Percentiles rank a stretch among this genome's conserved stretches.
These are phyloP conservation scores for Teratosphaeria viscida DNA, from an alignment of 2,329 filamentous ascomycete species.

Conservation along the genomic window DNA sequence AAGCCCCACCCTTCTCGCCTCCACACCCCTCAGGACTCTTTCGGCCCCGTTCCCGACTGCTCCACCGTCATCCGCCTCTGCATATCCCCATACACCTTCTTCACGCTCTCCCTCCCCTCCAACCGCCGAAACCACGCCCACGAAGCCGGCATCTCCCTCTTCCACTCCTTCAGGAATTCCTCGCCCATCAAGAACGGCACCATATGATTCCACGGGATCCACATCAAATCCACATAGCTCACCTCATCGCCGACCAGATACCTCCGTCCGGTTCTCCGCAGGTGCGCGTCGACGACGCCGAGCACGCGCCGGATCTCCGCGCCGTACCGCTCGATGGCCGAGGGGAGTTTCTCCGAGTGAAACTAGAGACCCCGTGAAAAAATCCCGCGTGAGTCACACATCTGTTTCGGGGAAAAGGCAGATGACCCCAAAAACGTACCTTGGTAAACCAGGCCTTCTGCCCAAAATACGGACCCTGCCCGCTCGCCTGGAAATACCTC, in stretches of 20 bases:
- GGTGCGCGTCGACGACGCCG: conserved; percentile 32
- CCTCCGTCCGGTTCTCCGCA: conserved; percentile 22
- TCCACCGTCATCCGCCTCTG: neutral
- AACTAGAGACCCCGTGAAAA: conserved; percentile 9
- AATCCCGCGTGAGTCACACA: neutral
- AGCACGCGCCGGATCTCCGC: conserved; percentile 36
- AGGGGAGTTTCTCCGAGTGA: conserved; percentile 33
- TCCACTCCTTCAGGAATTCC: neutral
- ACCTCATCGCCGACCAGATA: conserved; percentile 35
- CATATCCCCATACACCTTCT: neutral
- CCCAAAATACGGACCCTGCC: conserved; percentile 28
- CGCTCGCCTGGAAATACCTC: conserved; percentile 23
- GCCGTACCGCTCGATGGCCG: conserved; percentile 34
- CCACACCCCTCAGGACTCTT: too few relatives aligned
- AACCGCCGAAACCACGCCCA: conserved; percentile 1
- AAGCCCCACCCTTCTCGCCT: neutral
- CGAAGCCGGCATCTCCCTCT: neutral
- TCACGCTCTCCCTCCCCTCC: conserved; percentile 1
- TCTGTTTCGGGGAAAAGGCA: neutral
- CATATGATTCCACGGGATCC: conserved; percentile 27
- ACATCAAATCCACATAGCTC: conserved; percentile 33
- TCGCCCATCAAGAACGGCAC: neutral
- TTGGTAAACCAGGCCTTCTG: conserved; percentile 34
- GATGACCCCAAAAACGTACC: neutral
- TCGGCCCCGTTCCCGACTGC: neutral